These are phyloP conservation scores for Dryadomyces quercus-mongolicae DNA, from an alignment of 2,329 filamentous ascomycete species.

Conservation along the genomic window DNA sequence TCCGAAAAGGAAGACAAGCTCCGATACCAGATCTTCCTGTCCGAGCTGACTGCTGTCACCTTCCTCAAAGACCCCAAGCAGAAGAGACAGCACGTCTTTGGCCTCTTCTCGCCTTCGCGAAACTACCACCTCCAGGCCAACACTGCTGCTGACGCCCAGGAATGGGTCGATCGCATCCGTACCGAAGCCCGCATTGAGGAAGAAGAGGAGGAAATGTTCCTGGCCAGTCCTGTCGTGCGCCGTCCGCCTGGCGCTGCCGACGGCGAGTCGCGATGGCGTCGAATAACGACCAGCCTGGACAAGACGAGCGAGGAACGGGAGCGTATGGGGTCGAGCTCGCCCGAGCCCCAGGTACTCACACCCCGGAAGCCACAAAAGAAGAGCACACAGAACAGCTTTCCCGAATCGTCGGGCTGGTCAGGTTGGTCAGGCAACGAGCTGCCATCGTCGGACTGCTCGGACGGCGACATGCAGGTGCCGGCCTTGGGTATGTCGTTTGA, in stretches of 20 bases:
- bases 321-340: conserved; percentile 43
- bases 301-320: conserved; percentile 22
- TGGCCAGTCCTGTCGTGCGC: conserved; percentile 51
- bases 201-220: conserved; percentile 72
- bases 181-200: conserved; percentile 73
- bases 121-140: conserved; percentile 84
- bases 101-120: conserved; percentile 77
- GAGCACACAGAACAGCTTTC: conserved; percentile 21
- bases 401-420: conserved; percentile 40
- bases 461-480: conserved; percentile 39
- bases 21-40: conserved; percentile 74
- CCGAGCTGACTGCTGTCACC: conserved; percentile 83
- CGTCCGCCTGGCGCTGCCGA: conserved; percentile 29
- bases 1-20: conserved; percentile 82
- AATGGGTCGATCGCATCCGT: conserved; percentile 78
- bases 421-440: conserved; percentile 50
- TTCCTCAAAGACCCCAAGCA: conserved; percentile 82
- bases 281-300: neutral
- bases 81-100: conserved; percentile 78
- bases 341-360: conserved; percentile 37
- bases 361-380: conserved; percentile 44
- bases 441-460: conserved; percentile 80
- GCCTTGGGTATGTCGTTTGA: conserved; percentile 39
- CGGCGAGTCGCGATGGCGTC: neutral
- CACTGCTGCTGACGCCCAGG: conserved; percentile 61